Base-by-base conservation (phyloP, 2,329 filamentous ascomycete species). In the Phialophora macrospora region DNA sequence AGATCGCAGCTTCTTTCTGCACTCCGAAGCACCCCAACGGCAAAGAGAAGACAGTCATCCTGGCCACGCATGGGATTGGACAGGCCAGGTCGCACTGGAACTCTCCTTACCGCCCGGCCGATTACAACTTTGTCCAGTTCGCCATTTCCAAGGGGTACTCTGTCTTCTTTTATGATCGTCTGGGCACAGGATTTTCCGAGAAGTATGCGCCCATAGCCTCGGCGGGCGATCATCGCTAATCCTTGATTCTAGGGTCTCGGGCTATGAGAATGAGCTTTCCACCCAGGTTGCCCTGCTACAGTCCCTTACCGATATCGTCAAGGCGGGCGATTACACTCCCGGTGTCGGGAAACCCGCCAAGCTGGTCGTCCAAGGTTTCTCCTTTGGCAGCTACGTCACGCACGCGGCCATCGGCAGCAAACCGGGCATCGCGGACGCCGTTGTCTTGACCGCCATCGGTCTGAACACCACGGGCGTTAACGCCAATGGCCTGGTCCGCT, bases 41-140 rank as follows among this genome's bases (percentile, higher is more conserved):
- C n/a, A 83, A 72, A 30, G 54, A 73, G 55, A 74, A 73, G 64
- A 75, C 68, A 6, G 70, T 77, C 12, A 67, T 77, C 24, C 44
- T 77, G n/a, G 72, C 74, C 4, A 75, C 74, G 11, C 74, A 76
- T 71, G 75, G 75, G 9, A 69, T 77, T 54, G 73, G 72, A 6
- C 74, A 72, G 44, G 72, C 70, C 55, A 66, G 74, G 48, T 68
- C 63, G 56, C 73, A 75, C 61, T 75, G 73, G 72, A 73, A 74
- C 48, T 68, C 69, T 8, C 56, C 67, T 12, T 74, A 64, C 52
- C 56, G 68, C 59, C 72, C 73, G 14, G 64, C 72, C 4, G 56
- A 75, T 30, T 75, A 73, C 66, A 76, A 73, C 60, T 75, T 74
- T 57, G 73, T 74, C 8, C 66, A 74, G 60, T 71, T 72, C 55